phyloP scores from a whole-genome alignment of 2,329 filamentous ascomycete species.

The Didymellaceae sp. region DNA sequence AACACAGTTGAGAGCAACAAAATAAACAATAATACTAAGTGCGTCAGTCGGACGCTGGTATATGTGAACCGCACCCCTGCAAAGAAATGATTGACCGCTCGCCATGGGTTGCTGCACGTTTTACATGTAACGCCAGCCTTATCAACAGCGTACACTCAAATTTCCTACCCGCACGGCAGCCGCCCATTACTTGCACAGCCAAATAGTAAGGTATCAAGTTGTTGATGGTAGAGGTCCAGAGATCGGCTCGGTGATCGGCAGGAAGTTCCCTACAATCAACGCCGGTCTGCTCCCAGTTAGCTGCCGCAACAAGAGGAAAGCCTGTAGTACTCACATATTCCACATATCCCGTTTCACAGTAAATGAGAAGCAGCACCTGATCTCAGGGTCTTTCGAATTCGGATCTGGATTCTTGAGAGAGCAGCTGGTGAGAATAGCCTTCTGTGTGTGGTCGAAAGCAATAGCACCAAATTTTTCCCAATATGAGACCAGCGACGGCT shows the following conservation, averaged over 20 bases:
- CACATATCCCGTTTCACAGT: constrained; percentile 93
- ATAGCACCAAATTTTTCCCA: constrained; percentile 99
- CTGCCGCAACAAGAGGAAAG: not conserved
- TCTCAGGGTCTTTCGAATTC: constrained; percentile 71
- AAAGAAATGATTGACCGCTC: not conserved
- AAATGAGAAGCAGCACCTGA: constrained; percentile 97
- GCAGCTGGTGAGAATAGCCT: constrained; percentile 93
- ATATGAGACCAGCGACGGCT: constrained; percentile 93
- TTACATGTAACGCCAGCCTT: not conserved
- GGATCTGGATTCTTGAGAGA: constrained; percentile 75
- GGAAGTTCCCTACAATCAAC: constrained; percentile 94
- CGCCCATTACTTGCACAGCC: not conserved
- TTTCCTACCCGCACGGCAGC: not conserved
- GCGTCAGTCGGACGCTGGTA: constrained; percentile 1
- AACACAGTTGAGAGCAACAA: not conserved
- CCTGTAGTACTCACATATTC: constrained; percentile 77
- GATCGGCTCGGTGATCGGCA: constrained; percentile 73
- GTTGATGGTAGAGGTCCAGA: constrained; percentile 30
- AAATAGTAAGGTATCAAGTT: constrained; percentile 7
- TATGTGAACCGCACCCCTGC: not conserved
- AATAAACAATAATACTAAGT: not conserved
- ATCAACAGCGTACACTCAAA: not conserved
- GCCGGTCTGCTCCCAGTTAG: constrained; percentile 67
- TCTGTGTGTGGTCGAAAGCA: constrained; percentile 91
- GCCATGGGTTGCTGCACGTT: not conserved